phyloP scores from a whole-genome alignment of 306 rosid genomes.

The Echinosophora koreensis region DNA sequence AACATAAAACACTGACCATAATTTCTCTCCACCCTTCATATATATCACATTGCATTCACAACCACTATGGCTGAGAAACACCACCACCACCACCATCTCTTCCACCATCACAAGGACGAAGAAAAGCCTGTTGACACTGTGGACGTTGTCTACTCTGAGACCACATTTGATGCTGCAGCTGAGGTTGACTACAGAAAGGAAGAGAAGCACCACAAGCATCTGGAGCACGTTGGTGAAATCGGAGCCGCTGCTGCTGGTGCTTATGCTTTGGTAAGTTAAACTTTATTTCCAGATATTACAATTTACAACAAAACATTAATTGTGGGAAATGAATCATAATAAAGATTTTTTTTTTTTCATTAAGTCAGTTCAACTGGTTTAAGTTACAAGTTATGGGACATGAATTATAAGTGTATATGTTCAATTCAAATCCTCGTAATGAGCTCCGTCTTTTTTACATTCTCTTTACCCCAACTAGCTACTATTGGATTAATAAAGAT shows the following conservation, averaged over 20 bases:
- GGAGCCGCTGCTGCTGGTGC: conserved; percentile 41
- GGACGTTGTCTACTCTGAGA: not conserved
- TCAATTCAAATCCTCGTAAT: too few species aligned
- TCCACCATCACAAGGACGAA: conserved; percentile 29
- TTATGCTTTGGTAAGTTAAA: conserved; percentile 35
- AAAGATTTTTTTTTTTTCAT: too few species aligned
- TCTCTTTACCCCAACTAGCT: too few species aligned
- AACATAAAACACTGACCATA: not conserved
- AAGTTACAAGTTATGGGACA: too few species aligned
- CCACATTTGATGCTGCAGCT: conserved; percentile 11
- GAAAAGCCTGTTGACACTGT: not conserved
- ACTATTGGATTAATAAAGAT: too few species aligned
- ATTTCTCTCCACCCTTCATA: not conserved
- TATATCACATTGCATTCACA: not conserved
- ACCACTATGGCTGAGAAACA: conserved; percentile 29
- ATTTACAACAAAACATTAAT: too few species aligned
- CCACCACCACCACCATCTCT: conserved; percentile 33
- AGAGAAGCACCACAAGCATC: conserved; percentile 43
- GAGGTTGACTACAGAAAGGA: conserved; percentile 34
- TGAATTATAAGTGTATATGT: too few species aligned
- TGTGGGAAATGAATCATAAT: too few species aligned
- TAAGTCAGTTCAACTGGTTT: too few species aligned
- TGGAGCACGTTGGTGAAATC: conserved; percentile 19
- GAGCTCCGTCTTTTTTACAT: too few species aligned
- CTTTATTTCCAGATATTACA: not conserved